A percentile compares a stretch with the other conserved stretches of the same genome.
Evolutionary conservation across 2,329 filamentous ascomycete species (phyloP).

Genomic region (Canariomyces notabilis): DNA sequence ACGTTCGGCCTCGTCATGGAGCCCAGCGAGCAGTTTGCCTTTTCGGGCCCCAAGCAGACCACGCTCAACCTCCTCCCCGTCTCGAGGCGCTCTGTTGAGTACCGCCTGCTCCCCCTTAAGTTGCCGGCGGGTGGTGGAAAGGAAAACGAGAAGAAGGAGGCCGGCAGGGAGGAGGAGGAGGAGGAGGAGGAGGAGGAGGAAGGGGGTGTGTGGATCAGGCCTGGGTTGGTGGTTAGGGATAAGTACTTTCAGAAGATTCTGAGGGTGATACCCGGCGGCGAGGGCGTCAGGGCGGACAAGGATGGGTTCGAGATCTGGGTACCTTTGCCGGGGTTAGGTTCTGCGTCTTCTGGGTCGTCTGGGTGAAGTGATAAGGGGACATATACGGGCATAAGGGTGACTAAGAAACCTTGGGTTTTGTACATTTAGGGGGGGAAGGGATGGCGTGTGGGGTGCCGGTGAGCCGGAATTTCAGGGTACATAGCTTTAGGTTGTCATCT

Average conservation of each 20-base stretch:
- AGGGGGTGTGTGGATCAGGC: slow-evolving; percentile 67
- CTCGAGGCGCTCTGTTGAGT: slow-evolving; percentile 68
- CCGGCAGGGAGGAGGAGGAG: slow-evolving; percentile 45
- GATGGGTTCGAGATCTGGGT: slow-evolving; percentile 62
- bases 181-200: slow-evolving; percentile 44
- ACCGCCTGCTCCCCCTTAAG: slow-evolving; percentile 66
- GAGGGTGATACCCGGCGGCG: slow-evolving; percentile 67
- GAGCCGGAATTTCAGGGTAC: no score
- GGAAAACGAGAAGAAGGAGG: not conserved
- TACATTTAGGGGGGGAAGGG: no score
- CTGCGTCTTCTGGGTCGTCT: no score
- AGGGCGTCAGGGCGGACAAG: slow-evolving; percentile 69
- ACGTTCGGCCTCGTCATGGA: slow-evolving; percentile 93
- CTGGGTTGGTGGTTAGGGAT: slow-evolving; percentile 74
- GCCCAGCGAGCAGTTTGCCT: slow-evolving; percentile 85
- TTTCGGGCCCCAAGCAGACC: slow-evolving; percentile 79
- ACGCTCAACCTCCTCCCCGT: slow-evolving; percentile 78
- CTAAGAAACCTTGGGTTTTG: no score
- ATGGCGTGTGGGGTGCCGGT: no score
- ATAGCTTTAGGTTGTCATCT: no score
- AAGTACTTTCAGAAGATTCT: slow-evolving; percentile 91
- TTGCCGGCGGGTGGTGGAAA: slow-evolving; percentile 40
- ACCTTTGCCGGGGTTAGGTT: slow-evolving; percentile 30
- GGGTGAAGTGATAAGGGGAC: not conserved
- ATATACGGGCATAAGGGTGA: not conserved